phyloP scores from a whole-genome alignment of 345 rosid species.

The Aquilaria malaccensis region DNA sequence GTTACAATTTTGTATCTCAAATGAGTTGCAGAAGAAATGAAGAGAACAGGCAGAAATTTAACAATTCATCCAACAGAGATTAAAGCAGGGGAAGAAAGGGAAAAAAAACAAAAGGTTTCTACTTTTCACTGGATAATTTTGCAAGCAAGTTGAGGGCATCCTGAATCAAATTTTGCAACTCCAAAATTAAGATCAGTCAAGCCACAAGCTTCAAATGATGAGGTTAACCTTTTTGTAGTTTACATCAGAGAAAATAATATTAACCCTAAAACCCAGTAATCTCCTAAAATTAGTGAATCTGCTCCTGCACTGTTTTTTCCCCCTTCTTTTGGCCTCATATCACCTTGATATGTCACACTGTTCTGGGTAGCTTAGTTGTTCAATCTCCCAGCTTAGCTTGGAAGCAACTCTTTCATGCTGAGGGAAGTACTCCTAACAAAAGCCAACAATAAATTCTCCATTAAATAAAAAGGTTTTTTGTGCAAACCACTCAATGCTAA shows the following conservation, averaged over 20 bases:
- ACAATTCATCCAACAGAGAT: constrained; percentile 4
- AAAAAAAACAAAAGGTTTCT: neutral
- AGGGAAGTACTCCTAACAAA: constrained; percentile 61
- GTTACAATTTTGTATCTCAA: no score
- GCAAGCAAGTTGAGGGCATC: constrained; percentile 9
- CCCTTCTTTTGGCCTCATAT: constrained; percentile 7
- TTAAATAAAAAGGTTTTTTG: no score
- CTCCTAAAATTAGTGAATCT: constrained; percentile 23
- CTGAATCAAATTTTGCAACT: constrained; percentile 5
- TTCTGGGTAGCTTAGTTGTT: constrained; percentile 35
- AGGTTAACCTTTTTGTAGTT: constrained; percentile 17
- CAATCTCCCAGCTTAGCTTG: constrained; percentile 71
- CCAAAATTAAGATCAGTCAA: neutral
- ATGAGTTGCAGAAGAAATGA: no score
- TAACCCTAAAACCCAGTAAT: constrained; percentile 13
- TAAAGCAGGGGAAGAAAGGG: neutral
- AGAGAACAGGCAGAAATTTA: neutral
- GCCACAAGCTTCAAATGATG: constrained; percentile 10
- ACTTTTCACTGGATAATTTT: constrained; percentile 5
- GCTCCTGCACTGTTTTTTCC: neutral
- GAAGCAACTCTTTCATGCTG: constrained; percentile 69
- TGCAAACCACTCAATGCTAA: no score
- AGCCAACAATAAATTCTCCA: neutral
- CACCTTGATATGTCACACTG: constrained; percentile 52
- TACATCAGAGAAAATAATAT: constrained; percentile 18